These are phyloP conservation scores for Neonectria punicea DNA, from an alignment of 2,329 filamentous ascomycete species.

Conservation along the genomic window DNA sequence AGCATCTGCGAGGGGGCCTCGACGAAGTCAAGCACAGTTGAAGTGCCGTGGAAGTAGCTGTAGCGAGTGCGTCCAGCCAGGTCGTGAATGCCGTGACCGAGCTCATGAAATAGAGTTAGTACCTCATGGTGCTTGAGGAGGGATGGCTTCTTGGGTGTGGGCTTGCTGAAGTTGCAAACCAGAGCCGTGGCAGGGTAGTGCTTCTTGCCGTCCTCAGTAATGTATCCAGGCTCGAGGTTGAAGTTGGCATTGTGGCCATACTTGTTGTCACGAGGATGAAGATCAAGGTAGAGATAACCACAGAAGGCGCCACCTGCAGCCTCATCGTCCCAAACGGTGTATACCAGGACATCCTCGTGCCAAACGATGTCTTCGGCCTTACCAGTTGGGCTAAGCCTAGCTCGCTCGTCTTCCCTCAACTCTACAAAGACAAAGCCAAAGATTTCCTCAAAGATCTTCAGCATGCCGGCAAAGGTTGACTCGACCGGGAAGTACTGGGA, in stretches of 20 bases:
- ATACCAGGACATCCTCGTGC: conserved; percentile 86
- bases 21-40: conserved; percentile 74
- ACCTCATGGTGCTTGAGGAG: conserved; percentile 86
- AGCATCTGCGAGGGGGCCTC: conserved; percentile 79
- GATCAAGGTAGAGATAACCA: conserved; percentile 84
- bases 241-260: conserved; percentile 90
- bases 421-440: conserved; percentile 84
- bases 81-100: conserved; percentile 78
- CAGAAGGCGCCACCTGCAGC: conserved; percentile 77
- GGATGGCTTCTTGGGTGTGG: conserved; percentile 78
- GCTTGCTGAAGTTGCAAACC: conserved; percentile 88
- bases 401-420: conserved; percentile 72
- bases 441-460: conserved; percentile 84
- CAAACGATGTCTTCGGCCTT: conserved; percentile 79
- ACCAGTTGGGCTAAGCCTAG: conserved; percentile 71
- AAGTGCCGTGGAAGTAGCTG: conserved; percentile 74
- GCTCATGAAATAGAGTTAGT: conserved; percentile 83
- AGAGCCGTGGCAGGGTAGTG: conserved; percentile 82
- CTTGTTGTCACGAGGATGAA: conserved; percentile 83
- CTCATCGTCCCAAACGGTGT: conserved; percentile 84
- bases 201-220: conserved; percentile 73
- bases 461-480: conserved; percentile 79
- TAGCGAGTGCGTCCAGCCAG: conserved; percentile 71
- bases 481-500: conserved; percentile 86
- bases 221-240: conserved; percentile 78